These are phyloP conservation scores for Bruguiera hainesii DNA, from an alignment of 441 rosid genomes.

Conservation along the genomic window DNA sequence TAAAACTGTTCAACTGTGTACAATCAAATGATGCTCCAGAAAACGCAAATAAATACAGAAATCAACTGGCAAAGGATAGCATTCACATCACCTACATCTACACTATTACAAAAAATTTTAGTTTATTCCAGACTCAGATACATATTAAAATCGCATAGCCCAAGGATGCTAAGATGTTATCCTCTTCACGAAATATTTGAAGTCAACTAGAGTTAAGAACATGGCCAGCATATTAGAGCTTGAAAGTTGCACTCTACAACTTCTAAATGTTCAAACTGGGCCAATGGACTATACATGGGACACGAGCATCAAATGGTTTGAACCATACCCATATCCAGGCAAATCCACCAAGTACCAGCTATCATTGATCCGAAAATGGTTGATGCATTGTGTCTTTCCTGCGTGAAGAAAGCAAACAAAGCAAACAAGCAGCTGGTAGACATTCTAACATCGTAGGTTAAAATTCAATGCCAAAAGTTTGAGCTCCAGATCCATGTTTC, in stretches of 20 bases:
- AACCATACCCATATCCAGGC: slow-evolving; percentile 91
- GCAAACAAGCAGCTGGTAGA: neutral
- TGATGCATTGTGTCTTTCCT: slow-evolving; percentile 98
- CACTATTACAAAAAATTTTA: neutral
- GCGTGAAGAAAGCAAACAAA: slow-evolving; percentile 6
- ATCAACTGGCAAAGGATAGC: neutral
- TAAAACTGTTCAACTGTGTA: neutral
- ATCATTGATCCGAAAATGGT: slow-evolving; percentile 86
- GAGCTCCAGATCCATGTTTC: too few relatives aligned
- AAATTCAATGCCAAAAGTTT: too few relatives aligned
- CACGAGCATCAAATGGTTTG: neutral
- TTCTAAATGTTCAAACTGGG: slow-evolving; percentile 1
- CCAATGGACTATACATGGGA: neutral
- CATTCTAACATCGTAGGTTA: too few relatives aligned
- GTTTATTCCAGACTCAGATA: too few relatives aligned
- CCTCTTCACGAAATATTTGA: neutral
- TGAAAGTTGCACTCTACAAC: neutral
- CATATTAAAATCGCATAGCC: neutral
- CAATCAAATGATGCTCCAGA: neutral
- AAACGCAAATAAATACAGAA: neutral
- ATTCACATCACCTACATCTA: neutral
- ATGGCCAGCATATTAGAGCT: neutral
- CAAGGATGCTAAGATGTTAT: neutral
- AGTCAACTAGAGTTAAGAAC: neutral
- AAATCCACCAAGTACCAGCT: slow-evolving; percentile 93